Percentiles rank a stretch among this genome's conserved stretches.
phyloP scores from a whole-genome alignment of 1,139 yeast genomes.

The Scheffersomyces illinoinensis region DNA sequence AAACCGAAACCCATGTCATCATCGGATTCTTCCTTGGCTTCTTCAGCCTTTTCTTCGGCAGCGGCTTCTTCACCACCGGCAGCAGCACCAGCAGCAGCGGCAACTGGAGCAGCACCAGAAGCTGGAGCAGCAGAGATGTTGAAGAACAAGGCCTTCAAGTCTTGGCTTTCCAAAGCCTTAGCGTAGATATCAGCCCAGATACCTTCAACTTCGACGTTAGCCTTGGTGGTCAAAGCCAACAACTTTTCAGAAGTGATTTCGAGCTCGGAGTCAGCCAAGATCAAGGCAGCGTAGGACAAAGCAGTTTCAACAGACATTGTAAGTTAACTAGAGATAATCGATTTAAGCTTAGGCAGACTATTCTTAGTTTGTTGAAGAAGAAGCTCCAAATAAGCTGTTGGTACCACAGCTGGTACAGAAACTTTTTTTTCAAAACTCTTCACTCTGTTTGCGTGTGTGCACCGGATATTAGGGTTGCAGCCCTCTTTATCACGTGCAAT shows the following conservation, averaged over 20 bases:
- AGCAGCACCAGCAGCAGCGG: slow-evolving; percentile 65
- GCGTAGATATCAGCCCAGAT: slow-evolving; percentile 96
- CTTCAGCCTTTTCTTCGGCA: slow-evolving; percentile 41
- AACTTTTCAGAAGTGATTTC: slow-evolving; percentile 95
- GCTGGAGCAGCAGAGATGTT: slow-evolving; percentile 64
- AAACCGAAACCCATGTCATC: slow-evolving; percentile 86
- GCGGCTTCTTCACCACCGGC: slow-evolving; percentile 56
- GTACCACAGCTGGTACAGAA: neutral
- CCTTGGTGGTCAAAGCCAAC: slow-evolving; percentile 69
- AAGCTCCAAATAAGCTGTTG: neutral
- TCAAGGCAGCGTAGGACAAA: slow-evolving; percentile 90
- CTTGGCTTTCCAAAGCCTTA: slow-evolving; percentile 95
- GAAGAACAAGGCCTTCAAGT: slow-evolving; percentile 87
- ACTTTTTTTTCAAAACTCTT: neutral
- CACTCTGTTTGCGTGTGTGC: neutral
- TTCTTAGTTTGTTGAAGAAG: slow-evolving; percentile 18
- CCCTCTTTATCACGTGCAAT: slow-evolving; percentile 2
- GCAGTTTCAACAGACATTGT: slow-evolving; percentile 61
- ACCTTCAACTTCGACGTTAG: slow-evolving; percentile 60
- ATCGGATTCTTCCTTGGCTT: slow-evolving; percentile 51
- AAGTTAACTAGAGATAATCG: slow-evolving; percentile 26
- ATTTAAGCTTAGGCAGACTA: slow-evolving; percentile 28
- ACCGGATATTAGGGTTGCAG: slow-evolving; percentile 3
- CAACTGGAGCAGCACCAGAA: slow-evolving; percentile 40
- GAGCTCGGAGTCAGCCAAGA: slow-evolving; percentile 95